Evolutionary conservation across 2,329 filamentous ascomycete species (phyloP).

Genomic region (Akanthomyces uredinophilus): DNA sequence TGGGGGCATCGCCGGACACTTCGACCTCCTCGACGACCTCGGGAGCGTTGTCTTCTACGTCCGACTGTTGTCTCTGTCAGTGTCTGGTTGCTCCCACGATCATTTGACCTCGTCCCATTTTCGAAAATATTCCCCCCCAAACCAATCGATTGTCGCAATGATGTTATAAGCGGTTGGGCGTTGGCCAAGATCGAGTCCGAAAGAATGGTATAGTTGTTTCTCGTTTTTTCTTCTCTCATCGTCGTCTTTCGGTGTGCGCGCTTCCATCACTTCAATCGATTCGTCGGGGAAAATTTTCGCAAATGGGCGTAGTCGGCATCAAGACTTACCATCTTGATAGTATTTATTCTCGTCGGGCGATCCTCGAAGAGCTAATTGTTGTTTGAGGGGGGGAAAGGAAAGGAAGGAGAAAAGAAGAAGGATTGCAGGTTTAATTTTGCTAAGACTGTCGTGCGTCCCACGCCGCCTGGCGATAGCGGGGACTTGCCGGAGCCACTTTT

Average conservation of each 20-base stretch:
- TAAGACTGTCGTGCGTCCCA: slow-evolving; percentile 22
- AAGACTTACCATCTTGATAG: slow-evolving; percentile 55
- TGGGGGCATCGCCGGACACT: slow-evolving; percentile 85
- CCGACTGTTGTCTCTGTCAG: slow-evolving; percentile 61
- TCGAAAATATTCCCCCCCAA: not conserved
- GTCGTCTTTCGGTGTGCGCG: not conserved
- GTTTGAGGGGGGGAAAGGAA: slow-evolving; percentile 26
- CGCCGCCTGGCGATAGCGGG: slow-evolving; percentile 9
- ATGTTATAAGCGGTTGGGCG: not conserved
- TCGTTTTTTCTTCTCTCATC: no score
- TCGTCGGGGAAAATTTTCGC: slow-evolving; percentile 1
- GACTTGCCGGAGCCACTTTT: not conserved
- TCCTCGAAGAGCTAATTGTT: slow-evolving; percentile 58
- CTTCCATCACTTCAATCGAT: slow-evolving; percentile 7
- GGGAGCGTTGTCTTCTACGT: slow-evolving; percentile 98
- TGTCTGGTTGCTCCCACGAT: not conserved
- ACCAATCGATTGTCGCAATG: slow-evolving; percentile 2
- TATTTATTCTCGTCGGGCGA: slow-evolving; percentile 54
- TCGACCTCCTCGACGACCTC: slow-evolving; percentile 87
- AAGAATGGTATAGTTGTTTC: not conserved
- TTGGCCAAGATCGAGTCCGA: not conserved
- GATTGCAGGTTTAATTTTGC: slow-evolving; percentile 18
- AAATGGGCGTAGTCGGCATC: slow-evolving; percentile 6
- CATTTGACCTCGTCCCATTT: not conserved
- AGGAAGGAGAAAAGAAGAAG: slow-evolving; percentile 19